Percentiles rank a stretch among this genome's conserved stretches.
These are phyloP conservation scores for Silybum marianum DNA, from an alignment of 129 eudicot genomes.

Conservation along the genomic window DNA sequence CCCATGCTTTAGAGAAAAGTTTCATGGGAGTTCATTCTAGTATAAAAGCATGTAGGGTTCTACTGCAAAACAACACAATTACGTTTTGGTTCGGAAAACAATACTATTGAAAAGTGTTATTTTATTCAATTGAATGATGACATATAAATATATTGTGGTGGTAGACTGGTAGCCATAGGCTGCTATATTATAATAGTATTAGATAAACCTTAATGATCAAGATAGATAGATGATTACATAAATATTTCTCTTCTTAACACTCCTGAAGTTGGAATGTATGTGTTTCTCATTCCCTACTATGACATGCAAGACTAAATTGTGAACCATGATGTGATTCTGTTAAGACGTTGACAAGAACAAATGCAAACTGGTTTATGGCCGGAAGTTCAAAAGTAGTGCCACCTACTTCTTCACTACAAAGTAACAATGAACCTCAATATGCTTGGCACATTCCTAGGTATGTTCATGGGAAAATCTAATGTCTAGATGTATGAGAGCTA, in stretches of 20 bases:
- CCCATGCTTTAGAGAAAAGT: background rate
- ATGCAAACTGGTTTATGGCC: background rate
- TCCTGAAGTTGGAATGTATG: background rate
- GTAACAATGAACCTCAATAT: background rate
- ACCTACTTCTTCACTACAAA: background rate
- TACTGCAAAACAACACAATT: background rate
- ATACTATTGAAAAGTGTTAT: background rate
- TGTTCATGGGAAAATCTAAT: background rate
- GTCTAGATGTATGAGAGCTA: background rate
- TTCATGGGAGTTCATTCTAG: background rate
- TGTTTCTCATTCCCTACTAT: background rate
- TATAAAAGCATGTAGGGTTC: background rate
- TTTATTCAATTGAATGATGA: background rate
- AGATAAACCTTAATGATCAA: background rate
- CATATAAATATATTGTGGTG: background rate
- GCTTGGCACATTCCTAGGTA: background rate
- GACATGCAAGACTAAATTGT: background rate
- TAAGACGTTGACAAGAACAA: background rate
- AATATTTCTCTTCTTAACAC: background rate
- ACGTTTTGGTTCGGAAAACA: background rate
- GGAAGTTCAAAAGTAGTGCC: background rate
- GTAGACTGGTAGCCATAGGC: background rate
- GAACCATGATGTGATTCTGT: background rate
- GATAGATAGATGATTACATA: background rate
- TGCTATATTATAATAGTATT: background rate